Evolutionary conservation across 139 green algal genomes (phyloP), one percentile per base, ranked within the genome.

Genomic region (Mesotaenium endlicherianum): DNA sequence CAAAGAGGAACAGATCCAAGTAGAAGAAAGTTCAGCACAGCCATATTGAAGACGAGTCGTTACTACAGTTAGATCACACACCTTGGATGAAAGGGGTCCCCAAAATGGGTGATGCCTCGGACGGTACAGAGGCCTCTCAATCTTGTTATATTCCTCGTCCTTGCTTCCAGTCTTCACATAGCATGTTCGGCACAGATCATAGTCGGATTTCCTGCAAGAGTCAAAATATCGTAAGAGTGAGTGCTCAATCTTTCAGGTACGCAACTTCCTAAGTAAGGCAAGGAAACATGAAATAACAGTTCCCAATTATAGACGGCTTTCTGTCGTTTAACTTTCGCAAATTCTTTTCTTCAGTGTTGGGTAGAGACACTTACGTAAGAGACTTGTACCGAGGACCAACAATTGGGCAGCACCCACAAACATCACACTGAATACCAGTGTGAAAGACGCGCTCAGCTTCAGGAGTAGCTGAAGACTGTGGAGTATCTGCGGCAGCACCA

Each of bases 321-420:
- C n/a, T 59, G 49, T 59, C 16, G 49, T 16, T 59, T 59, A 59
- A 59, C 14, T 59, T 16, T 30, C 14, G 16, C 49, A 59, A 30
- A 59, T 16, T 30, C 49, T 59, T 59, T 16, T 30, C 49, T 30
- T 59, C 14, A 16, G 14, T 59, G 49, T 59, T 59, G 49, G 14
- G 49, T 59, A 16, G 14, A 59, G 14, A 4, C 14, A 82, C 75
- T 82, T 82, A 82, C 75, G 36, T 8, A 75, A 77, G 57, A 16
- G 59, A 79, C 41, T 88, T 88, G 50, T 69, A 88, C 3, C 82
- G 74, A 26, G 82, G n/a, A 16, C 82, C 82, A 30, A 80, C 43
- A 31, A 88, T 88, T 2, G 82, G 82, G 30, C 2, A 34, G 53
- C 80, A 78, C 16, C 55, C 76, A 60, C 82, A 88, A 38, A 68